A percentile compares a stretch with the other conserved stretches of the same genome.
phyloP scores from a whole-genome alignment of 805 yeast genomes.

The Yamadazyma sp. region DNA sequence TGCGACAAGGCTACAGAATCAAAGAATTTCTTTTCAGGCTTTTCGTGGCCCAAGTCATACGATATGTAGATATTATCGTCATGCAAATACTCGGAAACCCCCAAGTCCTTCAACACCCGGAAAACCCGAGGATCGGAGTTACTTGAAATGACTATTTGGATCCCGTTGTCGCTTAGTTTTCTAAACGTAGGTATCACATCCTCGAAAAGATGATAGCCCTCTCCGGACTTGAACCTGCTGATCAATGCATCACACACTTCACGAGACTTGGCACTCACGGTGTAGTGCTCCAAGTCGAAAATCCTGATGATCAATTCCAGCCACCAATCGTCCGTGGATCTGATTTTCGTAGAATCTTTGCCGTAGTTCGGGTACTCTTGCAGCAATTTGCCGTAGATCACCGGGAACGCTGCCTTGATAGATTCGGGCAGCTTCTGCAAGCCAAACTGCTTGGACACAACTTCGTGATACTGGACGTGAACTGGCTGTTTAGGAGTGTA shows the following conservation, averaged over 20 bases:
- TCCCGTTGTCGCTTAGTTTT: conserved; percentile 27
- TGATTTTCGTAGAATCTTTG: conserved; percentile 28
- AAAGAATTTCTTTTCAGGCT: conserved; percentile 54
- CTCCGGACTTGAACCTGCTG: conserved; percentile 46
- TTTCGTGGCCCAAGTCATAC: conserved; percentile 53
- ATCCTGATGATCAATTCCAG: conserved; percentile 43
- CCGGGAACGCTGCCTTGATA: conserved; percentile 26
- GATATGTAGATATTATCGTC: conserved; percentile 46
- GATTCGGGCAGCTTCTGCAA: conserved; percentile 28
- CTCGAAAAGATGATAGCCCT: conserved; percentile 53
- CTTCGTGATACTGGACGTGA: conserved; percentile 50
- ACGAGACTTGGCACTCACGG: conserved; percentile 22
- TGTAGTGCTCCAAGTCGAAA: conserved; percentile 34
- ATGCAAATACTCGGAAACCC: conserved; percentile 41
- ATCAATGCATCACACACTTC: conserved; percentile 48
- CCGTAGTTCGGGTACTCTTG: conserved; percentile 63
- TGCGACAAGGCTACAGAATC: conserved; percentile 19
- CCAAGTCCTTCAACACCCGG: conserved; percentile 46
- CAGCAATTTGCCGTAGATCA: conserved; percentile 36
- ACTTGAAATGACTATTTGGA: conserved; percentile 48
- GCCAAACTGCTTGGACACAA: conserved; percentile 46
- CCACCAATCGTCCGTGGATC: conserved; percentile 56
- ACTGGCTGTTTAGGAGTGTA: conserved; percentile 58
- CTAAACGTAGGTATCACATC: conserved; percentile 53
- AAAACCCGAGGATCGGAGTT: conserved; percentile 63